Conservation (phyloP, 192 early-diverging fungal genomes). For the Coemansia javaensis region DNA sequence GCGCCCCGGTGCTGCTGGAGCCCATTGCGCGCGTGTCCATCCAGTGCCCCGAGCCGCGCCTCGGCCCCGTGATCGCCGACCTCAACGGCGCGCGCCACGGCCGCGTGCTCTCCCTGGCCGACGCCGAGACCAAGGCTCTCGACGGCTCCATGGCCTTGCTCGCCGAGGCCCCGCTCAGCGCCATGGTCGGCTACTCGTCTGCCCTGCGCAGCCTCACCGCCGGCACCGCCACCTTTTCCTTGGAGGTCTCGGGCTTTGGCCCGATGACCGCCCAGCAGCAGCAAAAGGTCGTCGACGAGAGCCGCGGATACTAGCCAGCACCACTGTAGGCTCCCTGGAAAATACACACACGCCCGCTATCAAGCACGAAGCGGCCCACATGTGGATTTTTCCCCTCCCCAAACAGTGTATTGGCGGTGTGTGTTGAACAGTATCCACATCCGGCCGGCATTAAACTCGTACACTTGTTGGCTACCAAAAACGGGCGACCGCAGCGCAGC, state of each 20-base stretch:
- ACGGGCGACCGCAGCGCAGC: no score
- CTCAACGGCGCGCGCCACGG: constrained; percentile 73
- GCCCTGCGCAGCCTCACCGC: constrained; percentile 79
- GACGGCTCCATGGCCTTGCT: constrained; percentile 17
- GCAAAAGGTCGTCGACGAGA: constrained; percentile 62
- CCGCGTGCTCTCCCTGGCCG: constrained; percentile 58
- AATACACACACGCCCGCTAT: no score
- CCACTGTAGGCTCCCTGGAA: no score
- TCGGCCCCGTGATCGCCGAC: constrained; percentile 78
- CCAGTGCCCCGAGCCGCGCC: constrained; percentile 61
- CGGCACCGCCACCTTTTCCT: constrained; percentile 77
- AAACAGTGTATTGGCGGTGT: no score
- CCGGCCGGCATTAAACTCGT: no score
- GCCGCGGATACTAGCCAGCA: constrained; percentile 58
- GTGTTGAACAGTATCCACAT: no score
- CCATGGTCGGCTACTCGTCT: constrained; percentile 82
- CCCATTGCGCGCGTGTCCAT: constrained; percentile 78
- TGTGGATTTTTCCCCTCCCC: no score
- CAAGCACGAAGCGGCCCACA: no score
- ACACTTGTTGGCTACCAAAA: no score
- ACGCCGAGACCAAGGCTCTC: constrained; percentile 6
- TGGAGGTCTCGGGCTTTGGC: constrained; percentile 80
- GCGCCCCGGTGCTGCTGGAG: constrained; percentile 58
- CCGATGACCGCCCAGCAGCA: constrained; percentile 69
- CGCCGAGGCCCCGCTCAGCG: constrained; percentile 67